These are phyloP conservation scores for Phytophthora aleatoria DNA, from an alignment of 352 stramenopile species.

Conservation along the genomic window DNA sequence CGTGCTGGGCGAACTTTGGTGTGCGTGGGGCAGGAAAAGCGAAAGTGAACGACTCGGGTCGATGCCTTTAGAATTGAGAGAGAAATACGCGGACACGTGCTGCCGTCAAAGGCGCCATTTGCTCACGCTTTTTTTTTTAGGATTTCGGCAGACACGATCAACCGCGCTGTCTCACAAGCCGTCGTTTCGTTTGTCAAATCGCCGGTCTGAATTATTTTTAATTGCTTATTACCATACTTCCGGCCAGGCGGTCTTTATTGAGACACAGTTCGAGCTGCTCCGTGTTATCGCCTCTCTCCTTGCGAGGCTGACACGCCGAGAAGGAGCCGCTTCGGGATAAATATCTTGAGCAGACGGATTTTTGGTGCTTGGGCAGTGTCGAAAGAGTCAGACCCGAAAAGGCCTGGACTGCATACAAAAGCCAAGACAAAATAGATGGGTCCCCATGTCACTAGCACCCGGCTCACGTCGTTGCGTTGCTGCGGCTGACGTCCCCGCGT, in stretches of 20 bases:
- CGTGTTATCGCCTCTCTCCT: neutral
- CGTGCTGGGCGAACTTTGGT: neutral
- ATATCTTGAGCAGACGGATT: neutral
- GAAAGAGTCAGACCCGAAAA: slow-evolving; percentile 19
- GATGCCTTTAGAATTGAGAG: neutral
- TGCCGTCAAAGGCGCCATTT: neutral
- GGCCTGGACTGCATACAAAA: slow-evolving; percentile 16
- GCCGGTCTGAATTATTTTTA: neutral
- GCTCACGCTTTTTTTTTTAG: neutral
- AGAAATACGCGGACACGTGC: slow-evolving; percentile 1
- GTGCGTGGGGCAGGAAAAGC: slow-evolving; percentile 13
- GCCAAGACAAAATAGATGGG: slow-evolving; percentile 20
- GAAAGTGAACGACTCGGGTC: slow-evolving; percentile 15
- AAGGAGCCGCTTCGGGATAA: neutral
- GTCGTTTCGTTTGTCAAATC: slow-evolving; percentile 1
- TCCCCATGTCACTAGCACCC: slow-evolving; percentile 14
- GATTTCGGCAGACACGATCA: neutral
- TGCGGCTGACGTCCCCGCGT: slow-evolving; percentile 1
- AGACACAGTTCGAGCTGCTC: neutral
- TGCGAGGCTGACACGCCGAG: neutral
- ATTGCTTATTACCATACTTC: neutral
- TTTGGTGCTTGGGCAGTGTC: slow-evolving; percentile 28
- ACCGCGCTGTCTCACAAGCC: neutral
- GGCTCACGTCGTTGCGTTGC: slow-evolving; percentile 26
- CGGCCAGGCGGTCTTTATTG: neutral